These are phyloP conservation scores for Gossypium herbaceum DNA, from an alignment of 345 rosid genomes.

Conservation along the genomic window DNA sequence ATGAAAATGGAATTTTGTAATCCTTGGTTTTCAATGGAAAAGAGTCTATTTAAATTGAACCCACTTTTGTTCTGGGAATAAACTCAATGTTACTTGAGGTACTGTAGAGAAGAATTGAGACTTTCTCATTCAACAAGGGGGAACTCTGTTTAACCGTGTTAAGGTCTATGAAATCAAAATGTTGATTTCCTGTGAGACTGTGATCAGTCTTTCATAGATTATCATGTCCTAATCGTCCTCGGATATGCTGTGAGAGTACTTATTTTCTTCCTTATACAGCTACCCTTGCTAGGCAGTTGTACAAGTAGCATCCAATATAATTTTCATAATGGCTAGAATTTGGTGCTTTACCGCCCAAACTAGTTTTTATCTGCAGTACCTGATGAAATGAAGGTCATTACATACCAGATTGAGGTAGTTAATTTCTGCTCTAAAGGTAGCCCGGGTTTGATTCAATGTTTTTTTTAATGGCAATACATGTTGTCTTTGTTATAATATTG, in stretches of 20 bases:
- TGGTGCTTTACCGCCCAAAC: neutral
- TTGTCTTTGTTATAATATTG: neutral
- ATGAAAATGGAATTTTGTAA: neutral
- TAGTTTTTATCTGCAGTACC: neutral
- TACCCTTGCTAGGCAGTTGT: neutral
- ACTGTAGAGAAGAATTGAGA: neutral
- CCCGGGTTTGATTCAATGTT: neutral
- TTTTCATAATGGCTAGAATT: neutral
- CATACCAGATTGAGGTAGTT: neutral
- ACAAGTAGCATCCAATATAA: neutral
- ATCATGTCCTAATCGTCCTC: neutral
- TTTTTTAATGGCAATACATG: neutral
- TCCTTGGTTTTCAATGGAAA: neutral
- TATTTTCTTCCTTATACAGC: neutral
- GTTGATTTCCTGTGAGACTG: neutral
- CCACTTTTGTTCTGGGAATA: neutral
- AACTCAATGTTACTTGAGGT: neutral
- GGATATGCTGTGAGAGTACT: neutral
- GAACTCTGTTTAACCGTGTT: neutral
- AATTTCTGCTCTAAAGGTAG: neutral
- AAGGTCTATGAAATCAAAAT: neutral
- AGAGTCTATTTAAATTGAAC: constrained; percentile 3
- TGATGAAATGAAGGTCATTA: neutral
- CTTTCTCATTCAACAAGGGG: neutral
- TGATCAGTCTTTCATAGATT: neutral